Percentiles rank a stretch among this genome's conserved stretches.
phyloP scores from a whole-genome alignment of 108 stramenopile species.

The Fragilaria radians region DNA sequence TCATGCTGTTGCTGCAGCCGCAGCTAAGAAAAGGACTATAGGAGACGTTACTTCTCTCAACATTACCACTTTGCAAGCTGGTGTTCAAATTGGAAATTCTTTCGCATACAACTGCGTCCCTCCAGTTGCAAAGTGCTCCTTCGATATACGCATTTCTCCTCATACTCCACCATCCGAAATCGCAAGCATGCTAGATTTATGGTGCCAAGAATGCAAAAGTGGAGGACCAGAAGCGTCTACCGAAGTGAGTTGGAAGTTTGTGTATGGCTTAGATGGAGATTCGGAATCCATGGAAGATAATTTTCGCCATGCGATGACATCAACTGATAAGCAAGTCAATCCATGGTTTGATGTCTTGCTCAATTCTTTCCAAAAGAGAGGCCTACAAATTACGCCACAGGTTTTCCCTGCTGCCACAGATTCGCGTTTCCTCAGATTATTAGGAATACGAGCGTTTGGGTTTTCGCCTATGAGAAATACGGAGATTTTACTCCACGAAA shows the following conservation, averaged over 20 bases:
- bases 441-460: conserved; percentile 89
- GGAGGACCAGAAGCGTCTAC: conserved; percentile 25
- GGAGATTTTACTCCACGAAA: conserved; percentile 92
- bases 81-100: conserved; percentile 69
- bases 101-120: conserved; percentile 90
- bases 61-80: conserved; percentile 90
- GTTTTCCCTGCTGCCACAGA: conserved; percentile 98
- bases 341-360: conserved; percentile 89
- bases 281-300: not conserved
- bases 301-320: conserved; percentile 45
- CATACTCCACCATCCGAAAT: conserved; percentile 76
- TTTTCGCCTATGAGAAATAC: conserved; percentile 93
- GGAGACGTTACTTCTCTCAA: conserved; percentile 96
- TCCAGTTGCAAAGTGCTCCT: conserved; percentile 69
- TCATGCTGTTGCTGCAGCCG: conserved; percentile 69
- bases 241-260: conserved; percentile 70
- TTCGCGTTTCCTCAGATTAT: conserved; percentile 80
- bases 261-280: conserved; percentile 28
- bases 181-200: conserved; percentile 71
- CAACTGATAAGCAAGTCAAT: conserved; percentile 66
- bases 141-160: conserved; percentile 94
- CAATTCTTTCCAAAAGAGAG: conserved; percentile 54
- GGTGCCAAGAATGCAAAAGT: conserved; percentile 83
- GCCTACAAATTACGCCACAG: conserved; percentile 60
- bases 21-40: conserved; percentile 56